Conservation (phyloP, 2,329 filamentous ascomycete genomes). For the Myrmaecium sp. region DNA sequence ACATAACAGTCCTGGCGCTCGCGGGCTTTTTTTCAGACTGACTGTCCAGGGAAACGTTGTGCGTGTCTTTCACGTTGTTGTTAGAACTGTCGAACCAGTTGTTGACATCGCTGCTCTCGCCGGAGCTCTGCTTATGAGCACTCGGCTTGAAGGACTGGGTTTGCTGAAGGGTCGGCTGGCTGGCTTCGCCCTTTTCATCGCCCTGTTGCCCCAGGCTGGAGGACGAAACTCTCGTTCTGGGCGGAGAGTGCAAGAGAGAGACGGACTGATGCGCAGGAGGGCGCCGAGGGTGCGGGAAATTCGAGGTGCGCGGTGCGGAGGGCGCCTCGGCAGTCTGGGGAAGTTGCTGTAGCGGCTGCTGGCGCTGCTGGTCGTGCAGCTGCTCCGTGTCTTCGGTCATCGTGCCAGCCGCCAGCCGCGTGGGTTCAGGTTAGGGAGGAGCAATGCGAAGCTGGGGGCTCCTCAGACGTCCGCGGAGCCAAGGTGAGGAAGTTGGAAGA, state of each 20-base stretch:
- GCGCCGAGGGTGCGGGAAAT: slow-evolving; percentile 27
- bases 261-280: slow-evolving; percentile 28
- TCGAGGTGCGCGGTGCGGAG: no score
- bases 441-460: no score
- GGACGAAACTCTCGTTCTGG: no score
- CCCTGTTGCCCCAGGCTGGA: background rate
- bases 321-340: no score
- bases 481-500: no score
- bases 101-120: slow-evolving; percentile 34
- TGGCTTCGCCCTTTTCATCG: slow-evolving; percentile 1
- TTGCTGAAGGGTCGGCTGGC: slow-evolving; percentile 25
- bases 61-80: slow-evolving; percentile 27
- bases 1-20: background rate
- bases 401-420: no score
- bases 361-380: no score
- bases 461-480: no score
- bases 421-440: no score
- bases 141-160: slow-evolving; percentile 18
- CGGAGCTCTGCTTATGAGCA: slow-evolving; percentile 25
- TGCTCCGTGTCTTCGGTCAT: no score
- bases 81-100: slow-evolving; percentile 36
- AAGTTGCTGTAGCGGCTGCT: no score
- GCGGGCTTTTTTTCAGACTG: background rate
- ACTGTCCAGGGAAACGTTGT: slow-evolving; percentile 10
- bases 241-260: slow-evolving; percentile 25